These are phyloP conservation scores for Globisporangium echinulatum DNA, from an alignment of 352 stramenopile genomes.

Conservation along the genomic window DNA sequence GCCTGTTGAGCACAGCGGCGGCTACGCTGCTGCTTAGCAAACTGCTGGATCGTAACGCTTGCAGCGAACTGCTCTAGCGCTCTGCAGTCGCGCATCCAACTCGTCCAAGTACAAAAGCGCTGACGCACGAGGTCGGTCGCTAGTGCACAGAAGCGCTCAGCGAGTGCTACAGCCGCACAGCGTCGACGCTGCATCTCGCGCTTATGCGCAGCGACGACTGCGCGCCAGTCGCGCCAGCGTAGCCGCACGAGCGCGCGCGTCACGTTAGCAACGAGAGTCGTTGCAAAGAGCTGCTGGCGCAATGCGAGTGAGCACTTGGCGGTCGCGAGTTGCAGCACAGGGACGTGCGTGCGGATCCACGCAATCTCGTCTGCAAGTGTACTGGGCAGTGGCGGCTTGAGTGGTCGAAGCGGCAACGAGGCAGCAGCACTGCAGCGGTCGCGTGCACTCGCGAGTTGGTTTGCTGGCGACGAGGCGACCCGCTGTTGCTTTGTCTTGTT, in stretches of 20 bases:
- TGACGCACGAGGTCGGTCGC: background rate
- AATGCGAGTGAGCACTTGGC: constrained; percentile 38
- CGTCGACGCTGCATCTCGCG: background rate
- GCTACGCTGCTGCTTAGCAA: background rate
- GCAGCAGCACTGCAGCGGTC: background rate
- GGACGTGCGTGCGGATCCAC: constrained; percentile 61
- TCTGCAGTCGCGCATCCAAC: constrained; percentile 14
- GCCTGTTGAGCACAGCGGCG: background rate
- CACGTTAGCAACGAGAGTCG: constrained; percentile 25
- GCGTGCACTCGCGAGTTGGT: constrained; percentile 3
- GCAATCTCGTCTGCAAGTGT: constrained; percentile 34
- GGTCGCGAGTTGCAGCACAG: constrained; percentile 39
- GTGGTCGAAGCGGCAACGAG: background rate
- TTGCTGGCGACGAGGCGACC: background rate
- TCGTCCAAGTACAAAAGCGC: constrained; percentile 20
- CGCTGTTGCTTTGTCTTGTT: background rate
- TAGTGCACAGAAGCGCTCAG: constrained; percentile 4
- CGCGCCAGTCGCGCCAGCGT: constrained; percentile 23
- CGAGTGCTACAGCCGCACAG: too few relatives aligned
- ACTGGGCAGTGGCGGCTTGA: background rate
- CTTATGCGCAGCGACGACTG: constrained; percentile 19
- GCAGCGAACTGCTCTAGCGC: constrained; percentile 27
- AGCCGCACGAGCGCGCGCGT: constrained; percentile 18
- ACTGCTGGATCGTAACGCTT: constrained; percentile 24
- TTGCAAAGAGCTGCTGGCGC: constrained; percentile 29